Evolutionary conservation across 2,329 filamentous ascomycete species (phyloP).

Genomic region (Capronia americana): DNA sequence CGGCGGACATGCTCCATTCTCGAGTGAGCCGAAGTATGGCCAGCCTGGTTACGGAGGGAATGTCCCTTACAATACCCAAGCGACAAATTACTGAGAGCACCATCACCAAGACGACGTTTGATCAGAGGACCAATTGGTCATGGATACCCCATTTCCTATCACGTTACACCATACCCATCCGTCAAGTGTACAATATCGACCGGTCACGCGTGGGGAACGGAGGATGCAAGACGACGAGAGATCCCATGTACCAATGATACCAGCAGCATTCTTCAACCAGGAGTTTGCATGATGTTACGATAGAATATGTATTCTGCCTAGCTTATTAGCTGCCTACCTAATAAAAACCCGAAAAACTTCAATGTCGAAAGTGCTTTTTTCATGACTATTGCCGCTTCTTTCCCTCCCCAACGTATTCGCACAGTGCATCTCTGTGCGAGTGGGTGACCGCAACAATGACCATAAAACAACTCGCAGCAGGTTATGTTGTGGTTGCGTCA

Average conservation of each 20-base stretch:
- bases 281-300: conserved; percentile 2
- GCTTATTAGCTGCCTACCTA: conserved; percentile 1
- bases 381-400: no score
- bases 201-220: not conserved
- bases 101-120: not conserved
- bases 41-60: conserved; percentile 36
- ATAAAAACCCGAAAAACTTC: not conserved
- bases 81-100: conserved; percentile 19
- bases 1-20: conserved; percentile 38
- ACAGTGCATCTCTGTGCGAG: no score
- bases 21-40: conserved; percentile 45
- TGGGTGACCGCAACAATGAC: no score
- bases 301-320: not conserved
- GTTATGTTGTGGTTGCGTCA: not conserved
- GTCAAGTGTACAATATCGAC: not conserved
- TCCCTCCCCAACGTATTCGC: not conserved
- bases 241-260: not conserved
- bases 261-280: not conserved
- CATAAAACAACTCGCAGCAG: no score
- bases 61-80: conserved; percentile 12
- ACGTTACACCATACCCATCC: not conserved
- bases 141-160: not conserved
- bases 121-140: not conserved
- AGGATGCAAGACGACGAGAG: not conserved
- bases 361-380: no score